These are phyloP conservation scores for Pleurotus sapidus DNA, from an alignment of 768 basidiomycete genomes.

Conservation along the genomic window DNA sequence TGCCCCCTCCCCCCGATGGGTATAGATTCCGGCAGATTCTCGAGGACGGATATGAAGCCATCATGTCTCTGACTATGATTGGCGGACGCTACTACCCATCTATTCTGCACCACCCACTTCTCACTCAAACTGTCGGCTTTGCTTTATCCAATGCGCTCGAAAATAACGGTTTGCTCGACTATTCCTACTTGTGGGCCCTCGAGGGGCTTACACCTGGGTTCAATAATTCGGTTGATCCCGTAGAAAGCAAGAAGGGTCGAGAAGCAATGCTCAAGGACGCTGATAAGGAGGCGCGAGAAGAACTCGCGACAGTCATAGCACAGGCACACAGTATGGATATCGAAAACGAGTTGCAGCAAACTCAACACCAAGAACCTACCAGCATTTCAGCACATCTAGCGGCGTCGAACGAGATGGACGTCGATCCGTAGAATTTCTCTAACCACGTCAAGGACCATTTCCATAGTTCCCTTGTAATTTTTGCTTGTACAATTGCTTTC, in stretches of 20 bases:
- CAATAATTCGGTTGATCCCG: slow-evolving; percentile 70
- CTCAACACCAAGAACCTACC: background rate
- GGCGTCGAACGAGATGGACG: background rate
- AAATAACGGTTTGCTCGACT: slow-evolving; percentile 33
- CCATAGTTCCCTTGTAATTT: background rate
- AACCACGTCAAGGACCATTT: no score
- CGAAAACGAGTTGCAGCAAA: background rate
- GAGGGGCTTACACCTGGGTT: slow-evolving; percentile 69
- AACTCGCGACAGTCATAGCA: slow-evolving; percentile 21
- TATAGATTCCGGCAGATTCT: slow-evolving; percentile 72
- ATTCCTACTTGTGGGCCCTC: slow-evolving; percentile 62
- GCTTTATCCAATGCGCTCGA: slow-evolving; percentile 33
- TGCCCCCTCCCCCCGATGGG: slow-evolving; percentile 66
- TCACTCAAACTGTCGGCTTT: slow-evolving; percentile 37
- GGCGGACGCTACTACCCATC: slow-evolving; percentile 81
- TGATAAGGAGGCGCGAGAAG: slow-evolving; percentile 41
- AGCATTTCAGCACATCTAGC: background rate
- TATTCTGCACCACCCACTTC: slow-evolving; percentile 62
- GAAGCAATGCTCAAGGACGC: slow-evolving; percentile 62
- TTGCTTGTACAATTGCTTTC: background rate
- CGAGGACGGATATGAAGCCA: slow-evolving; percentile 55
- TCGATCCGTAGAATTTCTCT: background rate
- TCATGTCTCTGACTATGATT: slow-evolving; percentile 67
- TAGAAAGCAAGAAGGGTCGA: slow-evolving; percentile 49
- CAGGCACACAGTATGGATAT: slow-evolving; percentile 30